Evolutionary conservation across 805 yeast genomes (phyloP).

Genomic region (Pichia manshurica): DNA sequence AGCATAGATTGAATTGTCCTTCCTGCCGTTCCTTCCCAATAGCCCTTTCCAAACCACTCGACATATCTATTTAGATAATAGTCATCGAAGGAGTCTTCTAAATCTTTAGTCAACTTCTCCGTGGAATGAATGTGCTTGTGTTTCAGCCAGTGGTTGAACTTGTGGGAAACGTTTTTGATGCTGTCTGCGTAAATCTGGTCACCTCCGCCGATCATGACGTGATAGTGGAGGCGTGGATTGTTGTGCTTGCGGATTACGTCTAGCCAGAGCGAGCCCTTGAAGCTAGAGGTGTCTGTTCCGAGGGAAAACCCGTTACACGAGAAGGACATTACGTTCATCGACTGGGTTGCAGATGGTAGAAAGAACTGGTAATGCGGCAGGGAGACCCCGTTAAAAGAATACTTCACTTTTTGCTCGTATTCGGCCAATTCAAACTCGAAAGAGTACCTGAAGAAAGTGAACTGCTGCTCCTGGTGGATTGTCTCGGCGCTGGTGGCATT

Average conservation of each 20-base stretch:
- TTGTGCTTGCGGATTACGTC: constrained; percentile 73
- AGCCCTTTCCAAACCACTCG: constrained; percentile 88
- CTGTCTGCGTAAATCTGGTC: constrained; percentile 91
- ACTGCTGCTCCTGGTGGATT: constrained; percentile 40
- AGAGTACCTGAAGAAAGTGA: constrained; percentile 60
- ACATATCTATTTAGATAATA: constrained; percentile 72
- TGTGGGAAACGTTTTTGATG: constrained; percentile 52
- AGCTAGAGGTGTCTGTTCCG: constrained; percentile 57
- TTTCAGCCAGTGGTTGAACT: constrained; percentile 57
- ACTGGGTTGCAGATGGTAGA: constrained; percentile 55
- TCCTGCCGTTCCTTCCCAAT: constrained; percentile 68
- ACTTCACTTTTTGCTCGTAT: constrained; percentile 58
- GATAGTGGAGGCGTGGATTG: constrained; percentile 46
- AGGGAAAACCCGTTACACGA: constrained; percentile 91
- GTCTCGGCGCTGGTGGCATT: constrained; percentile 28
- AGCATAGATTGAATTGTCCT: constrained; percentile 59
- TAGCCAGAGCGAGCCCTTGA: constrained; percentile 76
- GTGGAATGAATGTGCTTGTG: constrained; percentile 43
- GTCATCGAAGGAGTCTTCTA: constrained; percentile 49
- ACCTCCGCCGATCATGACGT: constrained; percentile 97
- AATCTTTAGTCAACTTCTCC: constrained; percentile 39
- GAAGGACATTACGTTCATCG: constrained; percentile 77
- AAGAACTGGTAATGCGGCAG: constrained; percentile 51
- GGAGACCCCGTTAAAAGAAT: constrained; percentile 47
- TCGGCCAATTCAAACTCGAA: constrained; percentile 44